Evolutionary conservation across 805 yeast species (phyloP), one percentile per base, ranked within the genome.

Genomic region (Blastobotrys terrestris): DNA sequence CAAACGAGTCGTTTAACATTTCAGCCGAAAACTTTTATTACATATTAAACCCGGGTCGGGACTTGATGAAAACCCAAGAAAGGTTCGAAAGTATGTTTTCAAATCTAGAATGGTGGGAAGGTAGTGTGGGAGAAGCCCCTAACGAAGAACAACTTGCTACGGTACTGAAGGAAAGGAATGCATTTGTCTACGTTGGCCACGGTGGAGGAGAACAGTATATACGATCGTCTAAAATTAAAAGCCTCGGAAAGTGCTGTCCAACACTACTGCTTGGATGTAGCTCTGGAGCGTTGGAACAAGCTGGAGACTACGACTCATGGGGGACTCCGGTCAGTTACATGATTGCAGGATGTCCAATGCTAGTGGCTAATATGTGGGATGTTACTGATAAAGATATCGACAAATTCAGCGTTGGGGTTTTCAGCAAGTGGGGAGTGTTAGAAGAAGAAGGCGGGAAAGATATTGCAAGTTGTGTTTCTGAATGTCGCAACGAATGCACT

Each of bases 361-460:
- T 89, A 1, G 70, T 94, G 39, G 97, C 88, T 0, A 89, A 88
- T 61, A 68, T 94, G 53, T 94, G 99, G 99, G 97, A 90, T 67
- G 97, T 94, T 3, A 94, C 98, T 0, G 98, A 94, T 67, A 90
- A 87, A 59, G 99, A 94, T 66, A 87, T 89, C 49, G 98, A 94
- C 67, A 77, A 75, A 60, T 89, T 91, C 60, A 84, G 88, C 20
- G 55, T 76, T 7, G 71, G 78, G 2, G 65, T 87, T 40, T 77
- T 94, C 58, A 75, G 76, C 2, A 72, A 74, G 55, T 84, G 94
- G 84, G 94, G 94, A 0, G 64, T 87, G 13, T 63, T 76, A 6
- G 66, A 58, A 19, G 66, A 58, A 19, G 6, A 16, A 3, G 3
- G 42, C 3, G 67, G 61, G 21, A 58, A 59, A 51, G 68, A 71